phyloP scores from a whole-genome alignment of 306 rosid genomes.

The Biancaea sappan region DNA sequence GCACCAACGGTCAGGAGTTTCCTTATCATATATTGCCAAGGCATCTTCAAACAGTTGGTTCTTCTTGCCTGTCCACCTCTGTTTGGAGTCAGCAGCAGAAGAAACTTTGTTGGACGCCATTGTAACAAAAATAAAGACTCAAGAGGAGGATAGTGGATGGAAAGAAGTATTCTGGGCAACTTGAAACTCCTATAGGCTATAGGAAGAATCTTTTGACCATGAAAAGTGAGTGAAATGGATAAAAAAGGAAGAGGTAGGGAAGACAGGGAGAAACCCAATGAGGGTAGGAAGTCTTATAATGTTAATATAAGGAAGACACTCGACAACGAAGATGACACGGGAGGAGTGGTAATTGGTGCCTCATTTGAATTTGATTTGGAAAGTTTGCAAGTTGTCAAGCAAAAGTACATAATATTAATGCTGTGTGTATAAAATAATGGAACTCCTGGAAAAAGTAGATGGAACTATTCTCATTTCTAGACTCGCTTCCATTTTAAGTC shows the following conservation, averaged over 20 bases:
- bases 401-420: conserved; percentile 10
- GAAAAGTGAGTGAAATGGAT: conserved; percentile 2
- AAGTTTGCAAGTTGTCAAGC: conserved; percentile 32
- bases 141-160: conserved; percentile 11
- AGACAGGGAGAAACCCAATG: not conserved
- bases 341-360: conserved; percentile 9
- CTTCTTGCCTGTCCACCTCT: conserved; percentile 51
- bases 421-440: conserved; percentile 7
- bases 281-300: conserved; percentile 18
- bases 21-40: conserved; percentile 49
- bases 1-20: conserved; percentile 54
- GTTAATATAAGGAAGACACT: not conserved
- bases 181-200: not conserved
- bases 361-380: conserved; percentile 13
- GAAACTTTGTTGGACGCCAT: conserved; percentile 38
- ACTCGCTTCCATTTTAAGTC: conserved; percentile 33
- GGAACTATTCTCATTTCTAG: not conserved
- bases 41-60: conserved; percentile 54
- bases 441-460: not conserved
- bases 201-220: conserved; percentile 16
- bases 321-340: conserved; percentile 25
- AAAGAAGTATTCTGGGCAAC: conserved; percentile 10
- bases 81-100: conserved; percentile 15
- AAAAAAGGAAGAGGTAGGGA: not conserved
- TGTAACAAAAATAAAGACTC: not conserved